Evolutionary conservation across 73 alveolate species (phyloP), one percentile per base, ranked within the genome.

Genomic region (Urostyla sp.): DNA sequence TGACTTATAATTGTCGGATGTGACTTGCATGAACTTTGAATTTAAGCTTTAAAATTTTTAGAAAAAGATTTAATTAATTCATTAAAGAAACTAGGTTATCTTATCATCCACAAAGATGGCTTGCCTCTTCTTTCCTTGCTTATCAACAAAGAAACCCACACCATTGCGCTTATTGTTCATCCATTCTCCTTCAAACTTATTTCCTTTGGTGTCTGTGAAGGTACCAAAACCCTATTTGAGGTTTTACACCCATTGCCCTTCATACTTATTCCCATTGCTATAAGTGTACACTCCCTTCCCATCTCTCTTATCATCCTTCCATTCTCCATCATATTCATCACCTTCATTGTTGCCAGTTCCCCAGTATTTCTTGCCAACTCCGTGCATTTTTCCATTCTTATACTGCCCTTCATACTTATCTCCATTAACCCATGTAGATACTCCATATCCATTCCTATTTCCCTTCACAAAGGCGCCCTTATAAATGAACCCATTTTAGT

Each of bases 211-310:
- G n/a, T n/a, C n/a, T n/a, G 97, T 90, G 83, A 93, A 94, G 26
- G 90, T 89, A 10, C 99, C 99, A 61, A 82, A 85, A 13, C 99
- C 99, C 77, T 88, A 83, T 84, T 97, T 97, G 27, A 92, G 89
- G 87, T 97, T 94, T 67, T 96, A 89, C 44, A 57, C 90, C 95
- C 95, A 89, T 34, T 60, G 2, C 7, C 95, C 95, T 59, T 83
- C 84, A 40, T 89, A 89, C 43, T 46, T 49, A 0, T 90, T 73
- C 23, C 87, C 83, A 63, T 67, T 84, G n/a, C 82, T 82, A 46
- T 89, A 92, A 27, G 55, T 84, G 54, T 73, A 84, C 43, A 89
- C 81, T 40, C 95, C 95, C 82, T 73, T 83, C 46, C 95, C 95
- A 85, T 84, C 67, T 40, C 86, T 87, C 38, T 84, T 84, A 32